Evolutionary conservation across 176 grass and related monocot species (phyloP).

Genomic region (Cenchrus fungigraminus): DNA sequence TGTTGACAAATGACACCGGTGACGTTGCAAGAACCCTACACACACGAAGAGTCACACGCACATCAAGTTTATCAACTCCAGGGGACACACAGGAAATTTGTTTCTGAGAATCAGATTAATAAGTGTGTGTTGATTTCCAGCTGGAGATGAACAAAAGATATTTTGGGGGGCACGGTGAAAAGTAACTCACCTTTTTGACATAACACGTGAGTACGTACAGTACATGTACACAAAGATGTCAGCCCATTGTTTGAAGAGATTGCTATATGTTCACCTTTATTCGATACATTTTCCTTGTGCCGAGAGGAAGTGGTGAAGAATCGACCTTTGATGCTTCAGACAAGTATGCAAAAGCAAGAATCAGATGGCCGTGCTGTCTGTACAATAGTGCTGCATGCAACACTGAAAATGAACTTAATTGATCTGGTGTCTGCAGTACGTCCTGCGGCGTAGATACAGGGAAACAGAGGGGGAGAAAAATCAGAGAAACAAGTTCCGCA

Average conservation of each 20-base stretch:
- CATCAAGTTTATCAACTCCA: background rate
- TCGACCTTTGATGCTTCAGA: background rate
- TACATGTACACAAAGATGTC: background rate
- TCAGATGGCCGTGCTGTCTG: background rate
- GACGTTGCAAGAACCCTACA: background rate
- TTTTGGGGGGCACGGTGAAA: background rate
- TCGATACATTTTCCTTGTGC: background rate
- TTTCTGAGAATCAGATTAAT: background rate
- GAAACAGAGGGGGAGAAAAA: background rate
- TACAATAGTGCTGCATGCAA: background rate
- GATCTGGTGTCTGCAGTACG: background rate
- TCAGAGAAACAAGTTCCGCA: background rate
- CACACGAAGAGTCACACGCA: background rate
- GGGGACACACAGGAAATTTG: background rate
- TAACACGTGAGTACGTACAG: background rate
- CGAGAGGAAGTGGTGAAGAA: background rate
- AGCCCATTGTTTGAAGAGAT: background rate
- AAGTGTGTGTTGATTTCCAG: background rate
- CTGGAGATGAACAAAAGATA: background rate
- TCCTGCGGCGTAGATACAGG: background rate
- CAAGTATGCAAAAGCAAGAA: background rate
- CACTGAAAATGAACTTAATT: background rate
- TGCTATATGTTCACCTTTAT: background rate
- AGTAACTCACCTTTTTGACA: background rate
- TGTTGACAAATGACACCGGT: background rate